phyloP scores from a whole-genome alignment of 108 stramenopile species.

The Skeletonema potamos region DNA sequence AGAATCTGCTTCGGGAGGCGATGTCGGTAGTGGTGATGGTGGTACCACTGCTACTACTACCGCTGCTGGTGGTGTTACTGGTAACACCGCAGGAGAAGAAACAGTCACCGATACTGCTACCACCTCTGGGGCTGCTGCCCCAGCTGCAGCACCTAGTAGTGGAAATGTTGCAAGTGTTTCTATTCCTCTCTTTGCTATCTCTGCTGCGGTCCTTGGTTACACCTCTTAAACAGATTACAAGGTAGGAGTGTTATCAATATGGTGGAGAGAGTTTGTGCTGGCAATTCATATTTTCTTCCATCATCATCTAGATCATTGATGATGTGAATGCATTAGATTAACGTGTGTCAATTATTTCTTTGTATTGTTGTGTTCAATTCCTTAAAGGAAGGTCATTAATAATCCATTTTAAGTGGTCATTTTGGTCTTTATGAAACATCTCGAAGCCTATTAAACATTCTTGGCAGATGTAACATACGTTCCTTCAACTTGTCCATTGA shows the following conservation, averaged over 20 bases:
- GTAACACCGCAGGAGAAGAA: neutral
- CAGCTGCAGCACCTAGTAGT: neutral
- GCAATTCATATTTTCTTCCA: neutral
- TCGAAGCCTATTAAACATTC: neutral
- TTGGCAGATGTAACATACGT: neutral
- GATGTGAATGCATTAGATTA: neutral
- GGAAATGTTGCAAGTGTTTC: neutral
- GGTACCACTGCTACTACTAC: neutral
- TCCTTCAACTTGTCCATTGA: constrained; percentile 3
- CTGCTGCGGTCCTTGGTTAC: neutral
- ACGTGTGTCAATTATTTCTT: neutral
- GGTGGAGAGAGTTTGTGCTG: too few species aligned
- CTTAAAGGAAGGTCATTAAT: neutral
- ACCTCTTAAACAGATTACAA: neutral
- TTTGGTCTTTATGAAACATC: neutral
- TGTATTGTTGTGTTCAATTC: neutral
- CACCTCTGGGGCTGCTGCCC: neutral
- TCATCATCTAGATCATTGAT: neutral
- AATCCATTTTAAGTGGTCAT: neutral
- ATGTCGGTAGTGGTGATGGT: neutral
- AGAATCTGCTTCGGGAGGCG: neutral
- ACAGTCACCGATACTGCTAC: neutral
- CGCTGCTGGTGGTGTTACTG: neutral
- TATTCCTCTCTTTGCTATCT: neutral
- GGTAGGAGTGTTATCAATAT: too few species aligned